These are phyloP conservation scores for Chlamydomonas schloesseri DNA, from an alignment of 139 green algal species.

Conservation along the genomic window DNA sequence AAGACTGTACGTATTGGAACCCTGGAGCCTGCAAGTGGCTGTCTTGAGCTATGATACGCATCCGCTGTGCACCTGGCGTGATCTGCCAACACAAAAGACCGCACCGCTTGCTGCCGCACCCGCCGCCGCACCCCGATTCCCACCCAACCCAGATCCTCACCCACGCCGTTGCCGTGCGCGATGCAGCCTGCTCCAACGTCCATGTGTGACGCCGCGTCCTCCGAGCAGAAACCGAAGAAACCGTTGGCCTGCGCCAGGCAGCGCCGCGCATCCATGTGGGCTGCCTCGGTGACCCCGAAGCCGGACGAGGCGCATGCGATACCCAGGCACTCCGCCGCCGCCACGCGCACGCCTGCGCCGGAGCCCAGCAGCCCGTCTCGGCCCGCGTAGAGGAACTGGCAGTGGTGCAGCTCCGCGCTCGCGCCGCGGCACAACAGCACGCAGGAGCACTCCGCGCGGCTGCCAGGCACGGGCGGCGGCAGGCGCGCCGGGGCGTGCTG, in stretches of 20 bases:
- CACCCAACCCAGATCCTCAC: no score
- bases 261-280: neutral
- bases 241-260: neutral
- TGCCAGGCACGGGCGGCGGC: no score
- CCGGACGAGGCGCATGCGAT: neutral
- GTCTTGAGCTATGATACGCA: no score
- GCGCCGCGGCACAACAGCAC: neutral
- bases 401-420: neutral
- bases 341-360: neutral
- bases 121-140: no score
- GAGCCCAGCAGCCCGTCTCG: conserved; percentile 1
- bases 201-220: neutral
- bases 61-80: no score
- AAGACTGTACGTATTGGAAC: no score
- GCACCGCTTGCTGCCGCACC: no score
- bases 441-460: neutral
- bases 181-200: neutral
- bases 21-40: no score
- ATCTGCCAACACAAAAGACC: no score
- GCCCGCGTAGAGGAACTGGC: neutral
- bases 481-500: no score
- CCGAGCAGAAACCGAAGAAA: conserved; percentile 6
- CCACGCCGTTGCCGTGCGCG: neutral
- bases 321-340: neutral
- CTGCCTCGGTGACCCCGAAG: neutral